Evolutionary conservation across 192 early-diverging fungal genomes (phyloP), one percentile per base, ranked within the genome.

Genomic region (Entomortierella parvispora): DNA sequence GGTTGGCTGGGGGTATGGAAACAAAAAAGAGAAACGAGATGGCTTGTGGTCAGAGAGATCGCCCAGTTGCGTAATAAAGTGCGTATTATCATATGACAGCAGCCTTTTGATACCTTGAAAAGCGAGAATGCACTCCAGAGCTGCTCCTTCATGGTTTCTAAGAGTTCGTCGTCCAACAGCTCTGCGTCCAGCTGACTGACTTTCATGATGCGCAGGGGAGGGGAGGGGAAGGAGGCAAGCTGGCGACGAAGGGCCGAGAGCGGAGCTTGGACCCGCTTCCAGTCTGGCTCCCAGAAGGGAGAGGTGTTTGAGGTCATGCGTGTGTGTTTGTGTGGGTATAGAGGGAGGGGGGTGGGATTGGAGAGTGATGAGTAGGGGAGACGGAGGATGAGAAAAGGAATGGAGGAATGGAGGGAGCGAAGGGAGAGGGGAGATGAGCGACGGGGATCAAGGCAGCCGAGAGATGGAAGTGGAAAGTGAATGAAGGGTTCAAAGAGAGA

Each of bases 111-210:
- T 81, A 88, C 90, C 71, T 87, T 84, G 70, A 90, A 88, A 17
- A 94, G 81, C 32, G 87, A 83, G 59, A 95, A 84, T n/a, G 88
- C 87, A 40, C 77, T 77, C 79, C 87, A 79, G 40, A 96, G 82
- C 29, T 93, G 92, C 58, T 94, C 92, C 56, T 91, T 91, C 31
- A 96, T 72, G 65, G 92, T 91, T 28, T 78, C 85, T 40, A 91
- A 82, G 8, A 96, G 78, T 70, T 96, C 94, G 42, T 66, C 79
- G 56, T 96, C 94, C 28, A 96, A 86, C 20, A 94, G 81, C 33
- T 93, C 91, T 2, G 93, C 89, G 79, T 96, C 95, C 10, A 96
- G 82, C 71, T 96, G 93, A 64, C 88, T 88, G 34, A 95, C 94
- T 25, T 94, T 87, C 81, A 91, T 84, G 28, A 92, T 83, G 57